These are phyloP conservation scores for Geoglossum cookeanum DNA, from an alignment of 2,329 filamentous ascomycete genomes.

Conservation along the genomic window DNA sequence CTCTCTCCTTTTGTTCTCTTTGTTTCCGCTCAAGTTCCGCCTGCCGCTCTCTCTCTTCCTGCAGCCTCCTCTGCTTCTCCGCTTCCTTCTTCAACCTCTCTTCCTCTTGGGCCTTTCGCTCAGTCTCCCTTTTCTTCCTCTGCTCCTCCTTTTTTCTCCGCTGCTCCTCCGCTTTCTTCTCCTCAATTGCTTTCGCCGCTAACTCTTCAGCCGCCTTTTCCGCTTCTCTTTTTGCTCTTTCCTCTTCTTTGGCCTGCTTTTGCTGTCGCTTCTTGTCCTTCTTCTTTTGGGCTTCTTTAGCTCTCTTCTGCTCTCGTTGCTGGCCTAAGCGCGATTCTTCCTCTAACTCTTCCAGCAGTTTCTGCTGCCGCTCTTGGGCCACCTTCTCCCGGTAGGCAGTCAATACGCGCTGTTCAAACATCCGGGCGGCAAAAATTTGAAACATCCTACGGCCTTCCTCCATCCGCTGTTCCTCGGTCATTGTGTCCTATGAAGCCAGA, in stretches of 20 bases:
- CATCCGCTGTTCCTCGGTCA: constrained; percentile 98
- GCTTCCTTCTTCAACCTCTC: constrained; percentile 69
- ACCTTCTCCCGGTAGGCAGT: constrained; percentile 98
- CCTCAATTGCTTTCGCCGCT: constrained; percentile 53
- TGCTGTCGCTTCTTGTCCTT: constrained; percentile 86
- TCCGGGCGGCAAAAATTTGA: constrained; percentile 94
- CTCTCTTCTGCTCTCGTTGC: constrained; percentile 78
- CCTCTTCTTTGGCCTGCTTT: constrained; percentile 76
- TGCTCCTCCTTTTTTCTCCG: constrained; percentile 73
- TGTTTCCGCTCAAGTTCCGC: constrained; percentile 71
- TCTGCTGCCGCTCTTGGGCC: constrained; percentile 74
- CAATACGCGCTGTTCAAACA: constrained; percentile 96
- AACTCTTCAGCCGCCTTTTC: constrained; percentile 80
- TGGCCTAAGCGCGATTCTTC: constrained; percentile 62
- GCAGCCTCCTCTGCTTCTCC: constrained; percentile 57
- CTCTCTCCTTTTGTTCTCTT: constrained; percentile 58
- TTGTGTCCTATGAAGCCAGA: constrained; percentile 50
- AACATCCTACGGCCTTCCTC: constrained; percentile 97
- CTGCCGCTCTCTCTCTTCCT: constrained; percentile 73
- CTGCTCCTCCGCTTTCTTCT: constrained; percentile 62
- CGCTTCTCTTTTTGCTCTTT: constrained; percentile 70
- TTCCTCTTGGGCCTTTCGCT: constrained; percentile 79
- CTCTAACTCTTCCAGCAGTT: constrained; percentile 76
- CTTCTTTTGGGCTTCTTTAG: constrained; percentile 82
- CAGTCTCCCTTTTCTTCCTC: constrained; percentile 74